These are phyloP conservation scores for Pseudohalonectria lignicola DNA, from an alignment of 2,329 filamentous ascomycete species.

Conservation along the genomic window DNA sequence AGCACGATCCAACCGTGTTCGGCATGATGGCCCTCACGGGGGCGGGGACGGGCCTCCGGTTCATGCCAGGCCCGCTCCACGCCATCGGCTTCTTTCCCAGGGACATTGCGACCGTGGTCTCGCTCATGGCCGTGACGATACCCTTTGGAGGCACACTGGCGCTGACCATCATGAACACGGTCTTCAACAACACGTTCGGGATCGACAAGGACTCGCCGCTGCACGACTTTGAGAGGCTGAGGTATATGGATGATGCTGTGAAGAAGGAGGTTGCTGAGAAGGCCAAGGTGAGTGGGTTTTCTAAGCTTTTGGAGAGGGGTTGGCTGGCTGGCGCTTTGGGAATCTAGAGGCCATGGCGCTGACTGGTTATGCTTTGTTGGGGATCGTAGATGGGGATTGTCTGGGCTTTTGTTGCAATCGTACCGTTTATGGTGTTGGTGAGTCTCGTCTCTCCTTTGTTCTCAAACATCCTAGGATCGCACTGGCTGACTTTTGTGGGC, in stretches of 20 bases:
- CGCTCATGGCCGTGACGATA: conserved; percentile 45
- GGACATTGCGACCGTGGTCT: conserved; percentile 46
- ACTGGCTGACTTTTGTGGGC: background rate
- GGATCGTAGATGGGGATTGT: conserved; percentile 36
- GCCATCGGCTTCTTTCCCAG: conserved; percentile 49
- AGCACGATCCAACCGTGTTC: conserved; percentile 36
- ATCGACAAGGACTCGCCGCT: conserved; percentile 13
- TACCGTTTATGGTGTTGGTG: conserved; percentile 42
- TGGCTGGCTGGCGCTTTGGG: background rate
- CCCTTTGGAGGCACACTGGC: conserved; percentile 55
- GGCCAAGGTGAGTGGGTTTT: conserved; percentile 23
- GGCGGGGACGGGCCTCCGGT: conserved; percentile 49
- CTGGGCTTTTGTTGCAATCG: conserved; percentile 52
- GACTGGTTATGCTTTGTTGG: no score
- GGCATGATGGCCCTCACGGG: conserved; percentile 59
- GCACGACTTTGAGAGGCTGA: conserved; percentile 23
- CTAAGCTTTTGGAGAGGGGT: background rate
- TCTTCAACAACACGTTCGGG: conserved; percentile 48
- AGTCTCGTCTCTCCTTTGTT: conserved; percentile 6
- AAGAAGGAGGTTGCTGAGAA: conserved; percentile 26
- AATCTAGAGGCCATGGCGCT: no score
- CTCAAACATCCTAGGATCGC: background rate
- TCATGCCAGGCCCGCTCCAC: conserved; percentile 52
- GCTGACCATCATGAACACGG: conserved; percentile 55
- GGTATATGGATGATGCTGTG: conserved; percentile 17